Conservation (phyloP, 768 basidiomycete genomes). For the Lyophyllum semitale region DNA sequence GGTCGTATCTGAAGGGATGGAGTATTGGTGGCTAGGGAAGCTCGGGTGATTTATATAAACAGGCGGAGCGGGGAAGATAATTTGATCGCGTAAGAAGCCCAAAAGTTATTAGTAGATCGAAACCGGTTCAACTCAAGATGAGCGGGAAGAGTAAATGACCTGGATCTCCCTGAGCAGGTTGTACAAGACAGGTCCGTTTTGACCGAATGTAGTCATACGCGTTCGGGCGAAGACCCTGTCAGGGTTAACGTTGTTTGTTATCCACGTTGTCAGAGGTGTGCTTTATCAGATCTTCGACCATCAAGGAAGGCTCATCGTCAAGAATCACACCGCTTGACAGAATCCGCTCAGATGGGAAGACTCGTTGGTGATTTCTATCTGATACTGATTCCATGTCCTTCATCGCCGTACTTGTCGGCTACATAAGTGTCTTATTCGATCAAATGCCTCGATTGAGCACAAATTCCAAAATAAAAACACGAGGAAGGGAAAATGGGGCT, state of each 20-base stretch:
- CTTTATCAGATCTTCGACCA: conserved; percentile 21
- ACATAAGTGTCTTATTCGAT: conserved; percentile 1
- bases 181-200: conserved; percentile 9
- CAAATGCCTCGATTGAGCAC: background rate
- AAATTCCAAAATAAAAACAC: background rate
- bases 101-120: conserved; percentile 28
- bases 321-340: conserved; percentile 32
- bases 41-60: conserved; percentile 27
- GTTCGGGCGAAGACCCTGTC: conserved; percentile 18
- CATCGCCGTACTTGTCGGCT: conserved; percentile 33
- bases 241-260: conserved; percentile 26
- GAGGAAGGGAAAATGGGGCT: background rate
- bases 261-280: conserved; percentile 17
- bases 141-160: conserved; percentile 11
- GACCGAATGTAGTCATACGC: conserved; percentile 19
- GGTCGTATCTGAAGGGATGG: conserved; percentile 18
- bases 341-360: conserved; percentile 39
- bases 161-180: conserved; percentile 17
- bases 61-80: conserved; percentile 24
- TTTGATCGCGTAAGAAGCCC: conserved; percentile 27
- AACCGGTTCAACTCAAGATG: conserved; percentile 31
- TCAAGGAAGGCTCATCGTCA: conserved; percentile 15
- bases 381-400: conserved; percentile 14
- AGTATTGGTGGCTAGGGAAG: conserved; percentile 14
- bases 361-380: conserved; percentile 16